phyloP scores from a whole-genome alignment of 1,139 yeast genomes.

The Yamadazyma oceani region DNA sequence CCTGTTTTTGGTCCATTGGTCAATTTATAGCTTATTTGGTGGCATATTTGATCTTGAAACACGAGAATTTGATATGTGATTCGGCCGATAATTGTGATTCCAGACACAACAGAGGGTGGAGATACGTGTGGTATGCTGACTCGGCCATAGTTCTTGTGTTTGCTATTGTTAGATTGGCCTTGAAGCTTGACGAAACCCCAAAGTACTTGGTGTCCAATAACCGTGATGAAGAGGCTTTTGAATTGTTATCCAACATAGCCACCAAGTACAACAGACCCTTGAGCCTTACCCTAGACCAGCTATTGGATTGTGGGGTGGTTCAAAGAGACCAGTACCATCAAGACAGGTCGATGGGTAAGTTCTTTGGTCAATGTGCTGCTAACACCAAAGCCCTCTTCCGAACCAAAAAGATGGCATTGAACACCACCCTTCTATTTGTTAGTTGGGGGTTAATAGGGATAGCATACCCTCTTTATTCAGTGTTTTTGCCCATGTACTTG shows the following conservation, averaged over 20 bases:
- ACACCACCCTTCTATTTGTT: conserved; percentile 38
- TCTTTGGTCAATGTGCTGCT: conserved; percentile 15
- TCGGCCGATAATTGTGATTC: conserved; percentile 31
- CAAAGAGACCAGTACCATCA: conserved; percentile 19
- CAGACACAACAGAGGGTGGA: conserved; percentile 34
- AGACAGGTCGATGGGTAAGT: conserved; percentile 18
- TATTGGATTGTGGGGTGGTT: conserved; percentile 29
- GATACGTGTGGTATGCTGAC: conserved; percentile 36
- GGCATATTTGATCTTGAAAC: conserved; percentile 31
- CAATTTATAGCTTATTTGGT: conserved; percentile 32
- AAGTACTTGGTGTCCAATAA: conserved; percentile 34
- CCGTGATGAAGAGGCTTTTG: conserved; percentile 35
- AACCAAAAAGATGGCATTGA: conserved; percentile 35
- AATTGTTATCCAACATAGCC: conserved; percentile 28
- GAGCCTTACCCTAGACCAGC: conserved; percentile 29
- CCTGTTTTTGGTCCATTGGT: conserved; percentile 39
- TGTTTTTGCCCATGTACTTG: conserved; percentile 50
- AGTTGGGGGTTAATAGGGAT: conserved; percentile 55
- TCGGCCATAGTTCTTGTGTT: conserved; percentile 30
- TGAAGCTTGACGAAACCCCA: conserved; percentile 34
- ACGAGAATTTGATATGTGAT: conserved; percentile 26
- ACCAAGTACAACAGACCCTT: conserved; percentile 28
- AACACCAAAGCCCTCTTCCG: conserved; percentile 39
- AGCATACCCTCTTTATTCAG: conserved; percentile 51
- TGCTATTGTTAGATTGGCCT: conserved; percentile 28